Conservation (phyloP, 2,329 filamentous ascomycete genomes). For the Fusarium verrucosum region DNA sequence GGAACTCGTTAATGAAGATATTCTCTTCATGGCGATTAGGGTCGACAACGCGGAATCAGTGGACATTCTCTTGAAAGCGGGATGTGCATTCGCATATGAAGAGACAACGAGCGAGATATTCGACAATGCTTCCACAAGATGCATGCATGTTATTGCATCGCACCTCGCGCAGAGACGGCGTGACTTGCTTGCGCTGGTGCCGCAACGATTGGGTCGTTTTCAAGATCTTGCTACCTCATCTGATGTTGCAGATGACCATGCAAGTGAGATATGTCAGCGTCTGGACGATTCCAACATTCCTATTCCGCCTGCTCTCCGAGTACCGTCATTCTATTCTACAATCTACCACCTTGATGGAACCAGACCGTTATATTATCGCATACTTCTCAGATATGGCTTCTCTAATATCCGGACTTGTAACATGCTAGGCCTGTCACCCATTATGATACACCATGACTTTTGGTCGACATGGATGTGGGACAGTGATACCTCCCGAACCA, state of each 20-base stretch:
- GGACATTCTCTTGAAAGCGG: not conserved
- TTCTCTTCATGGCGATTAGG: not conserved
- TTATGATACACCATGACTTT: rapidly evolving
- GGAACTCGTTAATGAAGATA: rapidly evolving
- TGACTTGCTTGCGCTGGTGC: rapidly evolving
- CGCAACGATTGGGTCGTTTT: not conserved
- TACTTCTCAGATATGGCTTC: not conserved
- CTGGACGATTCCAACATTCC: not conserved
- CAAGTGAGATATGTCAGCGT: not conserved
- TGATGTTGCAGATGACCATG: not conserved
- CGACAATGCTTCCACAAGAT: not conserved
- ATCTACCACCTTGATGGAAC: not conserved
- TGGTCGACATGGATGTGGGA: no score
- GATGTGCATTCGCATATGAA: not conserved
- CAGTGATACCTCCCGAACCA: no score
- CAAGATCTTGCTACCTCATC: not conserved
- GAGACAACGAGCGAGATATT: not conserved
- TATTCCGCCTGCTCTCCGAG: not conserved
- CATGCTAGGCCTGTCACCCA: rapidly evolving
- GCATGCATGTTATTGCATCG: not conserved
- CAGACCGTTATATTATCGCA: rapidly evolving
- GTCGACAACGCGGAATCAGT: not conserved
- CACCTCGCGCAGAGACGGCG: not conserved
- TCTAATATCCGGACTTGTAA: not conserved
- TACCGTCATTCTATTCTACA: not conserved